Evolutionary conservation across 2,329 filamentous ascomycete genomes (phyloP).

Genomic region (Penicillium sp.): DNA sequence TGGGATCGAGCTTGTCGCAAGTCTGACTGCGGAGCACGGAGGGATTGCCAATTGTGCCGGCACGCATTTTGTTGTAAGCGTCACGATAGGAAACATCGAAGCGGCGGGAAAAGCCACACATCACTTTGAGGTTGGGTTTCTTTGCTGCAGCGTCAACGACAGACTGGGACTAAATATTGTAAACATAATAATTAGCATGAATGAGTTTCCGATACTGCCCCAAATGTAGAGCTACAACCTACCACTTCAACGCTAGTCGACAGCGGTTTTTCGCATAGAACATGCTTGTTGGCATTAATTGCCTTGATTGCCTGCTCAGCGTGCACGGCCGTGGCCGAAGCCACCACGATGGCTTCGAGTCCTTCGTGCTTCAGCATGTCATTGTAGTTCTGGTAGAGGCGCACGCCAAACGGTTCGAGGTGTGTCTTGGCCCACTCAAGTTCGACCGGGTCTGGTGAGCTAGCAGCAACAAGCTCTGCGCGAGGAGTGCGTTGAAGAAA

Average conservation of each 20-base stretch:
- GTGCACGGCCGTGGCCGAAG: slow-evolving; percentile 55
- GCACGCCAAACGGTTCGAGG: slow-evolving; percentile 53
- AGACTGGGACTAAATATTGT: slow-evolving; percentile 52
- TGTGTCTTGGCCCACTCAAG: slow-evolving; percentile 51
- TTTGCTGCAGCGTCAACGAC: slow-evolving; percentile 57
- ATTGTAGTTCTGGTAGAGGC: slow-evolving; percentile 54
- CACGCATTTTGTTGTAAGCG: slow-evolving; percentile 52
- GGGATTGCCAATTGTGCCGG: slow-evolving; percentile 58
- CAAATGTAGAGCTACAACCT: no score
- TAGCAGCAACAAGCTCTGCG: slow-evolving; percentile 51
- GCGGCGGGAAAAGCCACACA: slow-evolving; percentile 64
- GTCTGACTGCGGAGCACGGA: slow-evolving; percentile 64
- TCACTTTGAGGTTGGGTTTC: slow-evolving; percentile 61
- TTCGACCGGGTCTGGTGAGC: slow-evolving; percentile 47
- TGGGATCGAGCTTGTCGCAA: slow-evolving; percentile 63
- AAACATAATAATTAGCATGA: slow-evolving; percentile 1
- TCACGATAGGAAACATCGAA: slow-evolving; percentile 66
- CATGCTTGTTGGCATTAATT: slow-evolving; percentile 54
- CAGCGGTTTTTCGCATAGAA: slow-evolving; percentile 55
- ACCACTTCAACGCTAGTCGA: slow-evolving; percentile 60
- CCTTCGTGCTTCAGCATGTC: slow-evolving; percentile 57
- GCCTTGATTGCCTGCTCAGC: slow-evolving; percentile 58
- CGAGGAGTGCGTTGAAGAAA: slow-evolving; percentile 49
- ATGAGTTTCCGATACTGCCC: neutral
- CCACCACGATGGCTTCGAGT: slow-evolving; percentile 55